Percentiles rank a stretch among this genome's conserved stretches.
These are phyloP conservation scores for Camelina sativa DNA, from an alignment of 345 rosid species.

Conservation along the genomic window DNA sequence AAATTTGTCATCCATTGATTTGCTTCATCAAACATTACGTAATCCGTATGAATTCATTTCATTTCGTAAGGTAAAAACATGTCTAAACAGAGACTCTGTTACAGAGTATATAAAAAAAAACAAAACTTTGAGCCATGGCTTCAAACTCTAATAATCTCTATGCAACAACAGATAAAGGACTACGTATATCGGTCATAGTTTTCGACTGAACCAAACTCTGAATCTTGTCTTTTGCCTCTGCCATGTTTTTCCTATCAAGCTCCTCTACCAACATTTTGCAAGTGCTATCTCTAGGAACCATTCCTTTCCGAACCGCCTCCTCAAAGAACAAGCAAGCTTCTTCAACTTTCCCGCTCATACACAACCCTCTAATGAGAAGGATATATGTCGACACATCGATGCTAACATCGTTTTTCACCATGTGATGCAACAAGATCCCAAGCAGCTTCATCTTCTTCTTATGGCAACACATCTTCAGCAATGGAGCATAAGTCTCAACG, in stretches of 20 bases:
- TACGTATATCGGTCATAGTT: not conserved
- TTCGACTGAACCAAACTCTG: slow-evolving; percentile 51
- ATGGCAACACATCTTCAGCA: slow-evolving; percentile 74
- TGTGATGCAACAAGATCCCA: slow-evolving; percentile 60
- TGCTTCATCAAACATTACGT: not conserved
- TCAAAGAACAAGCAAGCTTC: slow-evolving; percentile 72
- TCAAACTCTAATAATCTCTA: slow-evolving; percentile 30
- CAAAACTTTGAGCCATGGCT: slow-evolving; percentile 30
- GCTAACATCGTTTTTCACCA: slow-evolving; percentile 70
- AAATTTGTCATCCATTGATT: slow-evolving; percentile 2
- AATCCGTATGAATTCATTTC: slow-evolving; percentile 11
- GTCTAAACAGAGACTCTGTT: not conserved
- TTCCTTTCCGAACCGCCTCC: slow-evolving; percentile 66
- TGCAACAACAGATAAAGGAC: slow-evolving; percentile 12
- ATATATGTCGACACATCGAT: slow-evolving; percentile 61
- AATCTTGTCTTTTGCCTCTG: slow-evolving; percentile 52
- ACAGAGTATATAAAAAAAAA: not conserved
- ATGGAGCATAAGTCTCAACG: slow-evolving; percentile 61
- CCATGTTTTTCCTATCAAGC: slow-evolving; percentile 59
- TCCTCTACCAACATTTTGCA: slow-evolving; percentile 56
- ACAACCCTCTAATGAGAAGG: slow-evolving; percentile 61
- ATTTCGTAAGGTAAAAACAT: not conserved
- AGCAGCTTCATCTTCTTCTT: slow-evolving; percentile 76
- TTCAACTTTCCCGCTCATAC: slow-evolving; percentile 62
- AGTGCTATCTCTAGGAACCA: slow-evolving; percentile 59